Percentiles rank a stretch among this genome's conserved stretches.
These are phyloP conservation scores for Penicillium steckii DNA, from an alignment of 495 filamentous ascomycete species.

Conservation along the genomic window DNA sequence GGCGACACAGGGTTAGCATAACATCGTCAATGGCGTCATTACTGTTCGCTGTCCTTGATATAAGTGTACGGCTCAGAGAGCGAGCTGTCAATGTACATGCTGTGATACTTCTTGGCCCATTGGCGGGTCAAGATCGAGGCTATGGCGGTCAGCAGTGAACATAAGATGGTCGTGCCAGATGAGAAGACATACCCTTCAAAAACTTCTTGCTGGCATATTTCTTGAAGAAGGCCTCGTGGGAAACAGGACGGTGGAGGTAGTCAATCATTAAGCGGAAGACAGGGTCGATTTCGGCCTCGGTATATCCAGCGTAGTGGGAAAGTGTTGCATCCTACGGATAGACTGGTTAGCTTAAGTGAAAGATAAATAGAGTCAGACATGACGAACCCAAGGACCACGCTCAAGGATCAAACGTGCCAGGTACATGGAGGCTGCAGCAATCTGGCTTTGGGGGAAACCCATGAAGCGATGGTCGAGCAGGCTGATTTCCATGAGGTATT, in stretches of 20 bases:
- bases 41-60: constrained; percentile 39
- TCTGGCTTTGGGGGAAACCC: constrained; percentile 78
- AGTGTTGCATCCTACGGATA: constrained; percentile 64
- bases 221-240: constrained; percentile 97
- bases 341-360: constrained; percentile 31
- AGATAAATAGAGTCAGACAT: constrained; percentile 48
- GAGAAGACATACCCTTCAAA: constrained; percentile 70
- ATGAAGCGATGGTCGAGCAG: constrained; percentile 92
- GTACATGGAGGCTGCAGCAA: constrained; percentile 94
- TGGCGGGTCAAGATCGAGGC: constrained; percentile 87
- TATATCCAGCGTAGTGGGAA: constrained; percentile 91
- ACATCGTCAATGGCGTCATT: constrained; percentile 29
- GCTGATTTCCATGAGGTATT: constrained; percentile 98
- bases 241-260: constrained; percentile 83
- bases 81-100: constrained; percentile 43
- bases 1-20: constrained; percentile 27
- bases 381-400: constrained; percentile 69
- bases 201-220: constrained; percentile 99
- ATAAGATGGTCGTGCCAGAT: not conserved
- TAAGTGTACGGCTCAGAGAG: constrained; percentile 37
- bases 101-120: constrained; percentile 80
- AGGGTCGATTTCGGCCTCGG: constrained; percentile 86
- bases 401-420: constrained; percentile 84
- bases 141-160: constrained; percentile 33
- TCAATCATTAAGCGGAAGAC: constrained; percentile 94